Evolutionary conservation across 345 rosid genomes (phyloP).

Genomic region (Moricandia moricandioides): DNA sequence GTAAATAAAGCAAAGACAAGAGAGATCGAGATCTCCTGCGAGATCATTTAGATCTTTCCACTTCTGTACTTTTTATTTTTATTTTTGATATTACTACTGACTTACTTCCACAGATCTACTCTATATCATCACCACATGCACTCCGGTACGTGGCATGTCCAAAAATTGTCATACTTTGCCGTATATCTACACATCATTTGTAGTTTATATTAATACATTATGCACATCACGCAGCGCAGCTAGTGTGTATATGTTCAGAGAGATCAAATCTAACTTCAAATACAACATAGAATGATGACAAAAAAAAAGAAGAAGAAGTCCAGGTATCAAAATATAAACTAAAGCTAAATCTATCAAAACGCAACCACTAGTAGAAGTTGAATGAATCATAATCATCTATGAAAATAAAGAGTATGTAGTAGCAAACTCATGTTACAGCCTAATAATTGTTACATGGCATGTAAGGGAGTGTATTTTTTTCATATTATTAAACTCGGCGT

Average conservation of each 20-base stretch:
- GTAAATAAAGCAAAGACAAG: background rate
- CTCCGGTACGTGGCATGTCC: constrained; percentile 26
- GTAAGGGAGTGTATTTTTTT: background rate
- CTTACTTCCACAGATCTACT: constrained; percentile 34
- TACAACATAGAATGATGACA: background rate
- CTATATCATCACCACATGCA: constrained; percentile 23
- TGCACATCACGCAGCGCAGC: constrained; percentile 17
- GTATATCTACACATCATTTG: constrained; percentile 6
- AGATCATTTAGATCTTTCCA: constrained; percentile 30
- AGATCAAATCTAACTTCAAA: constrained; percentile 13
- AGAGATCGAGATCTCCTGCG: constrained; percentile 5
- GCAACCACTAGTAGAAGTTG: background rate
- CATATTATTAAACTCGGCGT: constrained; percentile 20
- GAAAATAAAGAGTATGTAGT: background rate
- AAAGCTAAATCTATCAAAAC: background rate
- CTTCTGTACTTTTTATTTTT: constrained; percentile 25
- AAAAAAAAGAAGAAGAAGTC: background rate
- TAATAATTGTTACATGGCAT: background rate
- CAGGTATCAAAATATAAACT: background rate
- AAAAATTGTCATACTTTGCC: constrained; percentile 20
- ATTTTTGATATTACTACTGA: constrained; percentile 22
- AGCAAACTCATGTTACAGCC: constrained; percentile 20
- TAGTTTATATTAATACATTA: background rate
- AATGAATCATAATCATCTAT: background rate
- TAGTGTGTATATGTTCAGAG: background rate